phyloP scores from a whole-genome alignment of 2,329 filamentous ascomycete species.

The Atkinsonella hypoxylon region DNA sequence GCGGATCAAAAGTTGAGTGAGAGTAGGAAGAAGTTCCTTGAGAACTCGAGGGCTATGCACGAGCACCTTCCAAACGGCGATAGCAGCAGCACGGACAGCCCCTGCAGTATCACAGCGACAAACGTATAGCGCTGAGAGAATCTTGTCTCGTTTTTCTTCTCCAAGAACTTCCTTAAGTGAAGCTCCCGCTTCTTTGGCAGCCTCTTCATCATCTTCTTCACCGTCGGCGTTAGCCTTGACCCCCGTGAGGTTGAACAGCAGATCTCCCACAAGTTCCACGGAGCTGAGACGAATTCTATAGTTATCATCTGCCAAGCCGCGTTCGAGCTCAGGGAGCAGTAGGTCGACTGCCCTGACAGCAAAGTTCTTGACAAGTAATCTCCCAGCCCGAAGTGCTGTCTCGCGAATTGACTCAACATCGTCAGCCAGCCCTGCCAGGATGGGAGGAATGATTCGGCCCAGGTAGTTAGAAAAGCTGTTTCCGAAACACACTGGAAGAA shows the following conservation, averaged over 20 bases:
- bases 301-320: slow-evolving; percentile 92
- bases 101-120: slow-evolving; percentile 95
- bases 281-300: slow-evolving; percentile 97
- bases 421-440: slow-evolving; percentile 86
- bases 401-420: slow-evolving; percentile 95
- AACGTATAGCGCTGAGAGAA: slow-evolving; percentile 93
- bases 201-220: slow-evolving; percentile 52
- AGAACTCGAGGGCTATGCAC: slow-evolving; percentile 85
- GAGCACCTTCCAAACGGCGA: slow-evolving; percentile 92
- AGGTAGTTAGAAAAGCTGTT: slow-evolving; percentile 98
- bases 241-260: slow-evolving; percentile 95
- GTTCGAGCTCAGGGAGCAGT: slow-evolving; percentile 84
- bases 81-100: slow-evolving; percentile 77
- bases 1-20: slow-evolving; percentile 89
- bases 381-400: slow-evolving; percentile 86
- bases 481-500: slow-evolving; percentile 95
- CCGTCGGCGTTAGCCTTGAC: slow-evolving; percentile 72
- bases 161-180: slow-evolving; percentile 92
- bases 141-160: slow-evolving; percentile 92
- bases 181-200: slow-evolving; percentile 72
- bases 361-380: slow-evolving; percentile 96
- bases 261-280: slow-evolving; percentile 89
- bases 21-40: slow-evolving; percentile 88
- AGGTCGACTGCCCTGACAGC: slow-evolving; percentile 89
- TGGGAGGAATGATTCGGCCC: slow-evolving; percentile 88